These are phyloP conservation scores for Picochlorum sp. DNA, from an alignment of 139 green algal genomes.

Conservation along the genomic window DNA sequence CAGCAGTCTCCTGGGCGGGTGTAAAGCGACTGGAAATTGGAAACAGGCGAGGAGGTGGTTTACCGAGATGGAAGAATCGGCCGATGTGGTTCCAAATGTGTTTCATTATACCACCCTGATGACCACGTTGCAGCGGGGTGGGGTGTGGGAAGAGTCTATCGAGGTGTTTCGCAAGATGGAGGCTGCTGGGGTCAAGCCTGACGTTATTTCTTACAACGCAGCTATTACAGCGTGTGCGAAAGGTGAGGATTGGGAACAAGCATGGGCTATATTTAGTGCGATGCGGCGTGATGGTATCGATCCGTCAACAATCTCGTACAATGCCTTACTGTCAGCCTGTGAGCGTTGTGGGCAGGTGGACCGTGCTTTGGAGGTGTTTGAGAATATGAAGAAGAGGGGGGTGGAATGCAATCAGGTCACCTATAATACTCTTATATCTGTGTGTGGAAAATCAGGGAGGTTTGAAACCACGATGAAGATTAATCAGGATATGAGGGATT, in stretches of 20 bases:
- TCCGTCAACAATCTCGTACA: conserved; percentile 50
- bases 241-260: conserved; percentile 27
- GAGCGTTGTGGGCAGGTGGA: conserved; percentile 67
- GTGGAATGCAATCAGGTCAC: conserved; percentile 60
- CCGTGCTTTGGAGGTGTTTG: conserved; percentile 74
- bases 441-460: conserved; percentile 50
- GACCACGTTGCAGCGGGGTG: conserved; percentile 17
- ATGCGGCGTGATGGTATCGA: conserved; percentile 27
- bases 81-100: conserved; percentile 35
- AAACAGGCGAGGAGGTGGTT: conserved; percentile 52
- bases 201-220: conserved; percentile 71
- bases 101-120: conserved; percentile 44
- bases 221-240: conserved; percentile 75
- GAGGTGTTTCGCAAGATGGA: conserved; percentile 49
- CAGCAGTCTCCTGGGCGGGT: conserved; percentile 65
- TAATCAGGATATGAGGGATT: conserved; percentile 57
- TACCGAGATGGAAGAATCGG: conserved; percentile 20
- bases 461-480: conserved; percentile 40
- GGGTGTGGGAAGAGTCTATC: conserved; percentile 28
- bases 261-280: conserved; percentile 21
- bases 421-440: conserved; percentile 75
- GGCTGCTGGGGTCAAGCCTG: conserved; percentile 44
- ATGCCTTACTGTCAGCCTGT: conserved; percentile 54
- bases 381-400: conserved; percentile 43
- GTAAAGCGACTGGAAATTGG: conserved; percentile 56